Percentiles rank a stretch among this genome's conserved stretches.
Evolutionary conservation across 2,329 filamentous ascomycete species (phyloP).

Genomic region (Beauveria asiatica): DNA sequence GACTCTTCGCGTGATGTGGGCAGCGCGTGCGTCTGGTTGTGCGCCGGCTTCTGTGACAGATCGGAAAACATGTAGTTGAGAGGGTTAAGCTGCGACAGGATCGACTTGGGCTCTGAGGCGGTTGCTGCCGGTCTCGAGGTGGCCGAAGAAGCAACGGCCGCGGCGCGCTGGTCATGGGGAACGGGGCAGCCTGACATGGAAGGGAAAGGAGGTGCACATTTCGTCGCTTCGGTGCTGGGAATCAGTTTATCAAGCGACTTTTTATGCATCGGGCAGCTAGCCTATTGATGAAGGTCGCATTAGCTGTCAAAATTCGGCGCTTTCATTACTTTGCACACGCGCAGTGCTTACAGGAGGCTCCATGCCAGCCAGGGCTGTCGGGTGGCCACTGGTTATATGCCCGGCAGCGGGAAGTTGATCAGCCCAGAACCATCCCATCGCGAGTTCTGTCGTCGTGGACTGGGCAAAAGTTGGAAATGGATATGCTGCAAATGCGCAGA

Average conservation of each 20-base stretch:
- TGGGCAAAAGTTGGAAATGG: neutral
- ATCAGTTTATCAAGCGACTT: conserved; percentile 41
- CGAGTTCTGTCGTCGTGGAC: neutral
- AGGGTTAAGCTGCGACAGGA: conserved; percentile 51
- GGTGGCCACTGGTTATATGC: conserved; percentile 26
- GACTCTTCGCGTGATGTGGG: conserved; percentile 76
- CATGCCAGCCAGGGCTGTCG: conserved; percentile 19
- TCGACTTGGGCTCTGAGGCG: conserved; percentile 29
- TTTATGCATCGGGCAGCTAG: conserved; percentile 50
- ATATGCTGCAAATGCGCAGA: conserved; percentile 2
- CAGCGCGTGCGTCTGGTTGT: conserved; percentile 63
- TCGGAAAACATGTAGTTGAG: conserved; percentile 94
- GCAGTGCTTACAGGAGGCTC: conserved; percentile 25
- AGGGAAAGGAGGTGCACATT: conserved; percentile 16
- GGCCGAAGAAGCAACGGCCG: neutral
- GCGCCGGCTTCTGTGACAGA: conserved; percentile 70
- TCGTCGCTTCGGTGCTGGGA: conserved; percentile 18
- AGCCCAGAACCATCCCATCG: conserved; percentile 59
- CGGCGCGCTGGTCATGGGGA: conserved; percentile 28
- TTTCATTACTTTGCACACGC: neutral
- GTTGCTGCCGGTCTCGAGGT: neutral
- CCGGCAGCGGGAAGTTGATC: conserved; percentile 33
- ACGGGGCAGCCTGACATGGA: conserved; percentile 37
- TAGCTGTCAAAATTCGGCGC: neutral
- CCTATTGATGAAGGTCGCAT: conserved; percentile 27